phyloP scores from a whole-genome alignment of 768 basidiomycete species.

The Mycena metata region DNA sequence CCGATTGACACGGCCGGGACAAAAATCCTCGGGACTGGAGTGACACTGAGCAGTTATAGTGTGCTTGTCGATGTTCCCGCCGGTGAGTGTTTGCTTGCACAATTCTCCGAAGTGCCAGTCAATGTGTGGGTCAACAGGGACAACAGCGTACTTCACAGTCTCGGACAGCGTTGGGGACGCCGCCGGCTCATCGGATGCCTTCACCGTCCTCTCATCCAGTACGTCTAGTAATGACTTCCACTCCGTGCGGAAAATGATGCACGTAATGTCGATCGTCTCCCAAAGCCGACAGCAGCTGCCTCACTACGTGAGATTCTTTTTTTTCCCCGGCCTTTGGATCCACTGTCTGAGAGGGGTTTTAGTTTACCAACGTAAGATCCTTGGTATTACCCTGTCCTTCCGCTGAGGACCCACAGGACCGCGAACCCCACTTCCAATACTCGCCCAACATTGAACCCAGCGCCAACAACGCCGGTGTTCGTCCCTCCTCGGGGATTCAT shows the following conservation, averaged over 20 bases:
- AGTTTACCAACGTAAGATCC: neutral
- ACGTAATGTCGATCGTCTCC: neutral
- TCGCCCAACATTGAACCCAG: neutral
- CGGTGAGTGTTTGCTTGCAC: neutral
- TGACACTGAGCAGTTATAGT: neutral
- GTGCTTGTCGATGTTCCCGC: neutral
- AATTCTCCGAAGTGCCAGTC: neutral
- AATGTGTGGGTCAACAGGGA: constrained; percentile 1
- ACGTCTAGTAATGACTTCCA: neutral
- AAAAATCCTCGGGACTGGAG: neutral
- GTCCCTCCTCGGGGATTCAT: neutral
- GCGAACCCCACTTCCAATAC: constrained; percentile 1
- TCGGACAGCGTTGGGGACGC: neutral
- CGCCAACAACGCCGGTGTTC: neutral
- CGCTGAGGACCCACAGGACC: neutral
- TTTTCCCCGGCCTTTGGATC: neutral
- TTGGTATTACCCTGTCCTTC: neutral
- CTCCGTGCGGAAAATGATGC: neutral
- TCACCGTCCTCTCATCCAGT: constrained; percentile 3
- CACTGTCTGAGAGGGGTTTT: neutral
- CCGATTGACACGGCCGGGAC: neutral
- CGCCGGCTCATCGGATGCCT: neutral
- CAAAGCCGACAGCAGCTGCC: constrained; percentile 5
- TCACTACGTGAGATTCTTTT: constrained; percentile 1
- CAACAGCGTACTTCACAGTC: constrained; percentile 4